Conservation (phyloP, 208 protist species). For the Leishmania guyanensis region DNA sequence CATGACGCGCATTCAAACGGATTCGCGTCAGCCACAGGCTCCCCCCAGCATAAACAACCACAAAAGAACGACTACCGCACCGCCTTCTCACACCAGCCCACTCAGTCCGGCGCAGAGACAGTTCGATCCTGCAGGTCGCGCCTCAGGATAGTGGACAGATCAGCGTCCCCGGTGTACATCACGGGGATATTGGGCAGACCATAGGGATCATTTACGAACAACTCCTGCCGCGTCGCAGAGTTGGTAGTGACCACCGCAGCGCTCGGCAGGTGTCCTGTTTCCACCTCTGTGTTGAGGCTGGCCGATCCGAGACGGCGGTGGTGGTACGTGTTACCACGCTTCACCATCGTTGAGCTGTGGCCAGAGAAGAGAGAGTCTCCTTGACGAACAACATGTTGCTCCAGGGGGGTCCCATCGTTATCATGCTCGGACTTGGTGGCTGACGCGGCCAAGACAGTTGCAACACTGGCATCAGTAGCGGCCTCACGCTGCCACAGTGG, state of each 20-base stretch:
- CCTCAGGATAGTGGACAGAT: constrained; percentile 35
- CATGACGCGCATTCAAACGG: neutral
- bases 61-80: neutral
- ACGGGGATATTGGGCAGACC: constrained; percentile 19
- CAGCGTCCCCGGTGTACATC: constrained; percentile 28
- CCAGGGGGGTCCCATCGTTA: neutral
- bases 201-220: constrained; percentile 24
- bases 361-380: neutral
- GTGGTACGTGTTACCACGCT: constrained; percentile 13
- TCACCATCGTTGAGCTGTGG: neutral
- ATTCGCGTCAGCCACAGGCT: neutral
- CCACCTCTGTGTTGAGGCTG: constrained; percentile 5
- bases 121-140: constrained; percentile 29
- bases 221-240: constrained; percentile 3
- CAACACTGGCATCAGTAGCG: neutral
- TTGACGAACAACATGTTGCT: neutral
- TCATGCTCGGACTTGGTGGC: neutral
- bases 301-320: neutral
- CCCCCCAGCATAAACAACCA: neutral
- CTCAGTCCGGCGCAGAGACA: constrained; percentile 19
- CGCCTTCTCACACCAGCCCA: neutral
- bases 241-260: neutral
- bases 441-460: neutral
- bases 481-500: neutral
- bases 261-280: neutral